Evolutionary conservation across 2,329 filamentous ascomycete species (phyloP).

Genomic region (Fusarium acutatum): DNA sequence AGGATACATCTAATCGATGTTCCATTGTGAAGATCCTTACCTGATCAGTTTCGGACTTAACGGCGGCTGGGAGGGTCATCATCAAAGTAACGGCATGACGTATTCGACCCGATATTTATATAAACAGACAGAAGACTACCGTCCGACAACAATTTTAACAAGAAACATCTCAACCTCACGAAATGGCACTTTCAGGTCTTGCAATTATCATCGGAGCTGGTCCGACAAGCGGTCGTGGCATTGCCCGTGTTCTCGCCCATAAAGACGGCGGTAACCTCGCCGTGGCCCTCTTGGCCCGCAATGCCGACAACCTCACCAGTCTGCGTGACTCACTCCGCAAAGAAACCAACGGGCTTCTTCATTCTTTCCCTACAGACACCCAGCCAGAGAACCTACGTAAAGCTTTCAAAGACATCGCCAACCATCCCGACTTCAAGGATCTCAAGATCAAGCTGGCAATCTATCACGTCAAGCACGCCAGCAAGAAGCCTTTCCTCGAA

Average conservation of each 20-base stretch:
- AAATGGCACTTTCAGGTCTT: constrained; percentile 57
- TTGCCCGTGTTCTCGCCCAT: constrained; percentile 53
- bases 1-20: background rate
- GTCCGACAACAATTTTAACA: rapidly evolving
- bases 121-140: background rate
- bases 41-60: background rate
- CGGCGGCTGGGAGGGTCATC: background rate
- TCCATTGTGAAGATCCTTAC: background rate
- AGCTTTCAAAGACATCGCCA: constrained; percentile 50
- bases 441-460: constrained; percentile 62
- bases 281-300: constrained; percentile 30
- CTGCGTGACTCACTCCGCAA: constrained; percentile 52
- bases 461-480: constrained; percentile 64
- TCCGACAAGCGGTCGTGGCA: constrained; percentile 61
- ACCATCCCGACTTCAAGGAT: constrained; percentile 55
- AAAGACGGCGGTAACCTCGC: constrained; percentile 24
- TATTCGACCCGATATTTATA: background rate
- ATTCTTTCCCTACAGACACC: constrained; percentile 29
- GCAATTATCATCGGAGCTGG: constrained; percentile 62
- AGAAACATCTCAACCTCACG: background rate
- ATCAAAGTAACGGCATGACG: background rate
- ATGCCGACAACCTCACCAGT: constrained; percentile 32
- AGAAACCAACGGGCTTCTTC: constrained; percentile 50
- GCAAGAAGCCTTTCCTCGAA: constrained; percentile 63
- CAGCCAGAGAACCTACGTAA: constrained; percentile 5